Base-by-base conservation (phyloP, 139 green algal genomes). In the Volvox reticuliferus region DNA sequence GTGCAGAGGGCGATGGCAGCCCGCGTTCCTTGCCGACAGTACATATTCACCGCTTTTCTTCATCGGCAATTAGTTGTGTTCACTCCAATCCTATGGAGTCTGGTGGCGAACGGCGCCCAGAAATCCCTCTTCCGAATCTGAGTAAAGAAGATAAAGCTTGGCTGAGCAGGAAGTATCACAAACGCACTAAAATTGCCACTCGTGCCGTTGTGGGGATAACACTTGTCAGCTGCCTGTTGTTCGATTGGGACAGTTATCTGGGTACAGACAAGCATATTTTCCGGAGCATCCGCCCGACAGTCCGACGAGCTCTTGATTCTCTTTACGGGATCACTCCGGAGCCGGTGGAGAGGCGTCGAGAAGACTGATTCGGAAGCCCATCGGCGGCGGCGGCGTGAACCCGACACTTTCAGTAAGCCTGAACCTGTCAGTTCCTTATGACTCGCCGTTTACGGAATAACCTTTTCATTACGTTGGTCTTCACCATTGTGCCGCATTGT, bases 201-300 rank as follows among this genome's bases (percentile, higher is more conserved):
- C 77, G 83, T 79, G 50, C 33, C 0, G 22, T 88, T 12, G 3
- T 94, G 13, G 90, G 36, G 0, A 67, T 88, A 9, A 82, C 76
- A 5, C 22, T 91, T 44, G 65, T 82, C 21, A 82, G 75, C 75
- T 94, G 92, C 87, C 36, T 94, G 13, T n/a, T 93, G 1, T 94
- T 93, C 87, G 92, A 94, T 35, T 94, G 92, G 92, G 92, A 94
- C 82, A 90, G 79, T 12, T 94, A 93, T 77, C 55, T 94, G 20
- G 92, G 92, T 24, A 94, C 92, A 18, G 83, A 93, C 76, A 79
- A 94, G 65, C 92, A 94, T 77, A 80, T 94, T 28, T 94, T 94
- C 75, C 69, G 76, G 1, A 67, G 82, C 76, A 80, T 94, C 35
- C 73, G 92, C 35, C 92, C 92, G 63, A 80, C 75, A 22, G 33